A percentile compares a stretch with the other conserved stretches of the same genome.
Evolutionary conservation across 352 stramenopile species (phyloP).

Genomic region (Thalassiosira oceanica): DNA sequence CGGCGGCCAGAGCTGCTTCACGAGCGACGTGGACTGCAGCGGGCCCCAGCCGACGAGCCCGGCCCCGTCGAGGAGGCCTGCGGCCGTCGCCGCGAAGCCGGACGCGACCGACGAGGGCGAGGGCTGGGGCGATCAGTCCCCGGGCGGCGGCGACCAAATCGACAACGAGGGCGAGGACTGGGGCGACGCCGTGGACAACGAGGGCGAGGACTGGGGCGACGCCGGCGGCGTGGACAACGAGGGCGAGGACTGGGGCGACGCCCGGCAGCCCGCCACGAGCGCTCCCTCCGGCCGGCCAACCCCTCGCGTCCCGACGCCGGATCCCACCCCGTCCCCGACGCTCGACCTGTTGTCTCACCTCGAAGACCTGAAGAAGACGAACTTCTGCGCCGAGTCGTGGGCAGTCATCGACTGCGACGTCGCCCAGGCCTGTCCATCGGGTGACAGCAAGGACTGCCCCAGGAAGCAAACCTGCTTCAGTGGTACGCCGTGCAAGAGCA

Average conservation of each 20-base stretch:
- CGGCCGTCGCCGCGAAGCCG: neutral
- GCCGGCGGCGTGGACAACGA: conserved; percentile 12
- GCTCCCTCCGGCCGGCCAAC: conserved; percentile 22
- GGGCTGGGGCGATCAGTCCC: conserved; percentile 10
- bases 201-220: conserved; percentile 10
- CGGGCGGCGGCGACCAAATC: neutral
- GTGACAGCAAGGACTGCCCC: conserved; percentile 52
- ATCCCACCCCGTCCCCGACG: conserved; percentile 41
- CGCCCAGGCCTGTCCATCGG: conserved; percentile 43
- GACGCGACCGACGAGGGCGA: conserved; percentile 17
- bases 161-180: conserved; percentile 28
- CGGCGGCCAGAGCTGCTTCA: conserved; percentile 27
- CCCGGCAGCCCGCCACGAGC: conserved; percentile 7
- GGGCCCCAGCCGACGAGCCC: conserved; percentile 12
- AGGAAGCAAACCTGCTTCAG: conserved; percentile 52
- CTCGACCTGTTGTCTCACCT: conserved; percentile 47
- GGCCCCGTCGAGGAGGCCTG: neutral
- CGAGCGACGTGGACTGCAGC: conserved; percentile 30
- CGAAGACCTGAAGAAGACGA: conserved; percentile 39
- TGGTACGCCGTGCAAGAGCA: conserved; percentile 27
- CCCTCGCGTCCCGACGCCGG: conserved; percentile 16
- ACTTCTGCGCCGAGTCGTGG: conserved; percentile 44
- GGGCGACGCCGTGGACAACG: conserved; percentile 21
- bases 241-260: conserved; percentile 7
- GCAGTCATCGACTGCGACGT: conserved; percentile 55